These are phyloP conservation scores for Andrographis paniculata DNA, from an alignment of 305 asterid genomes.

Conservation along the genomic window DNA sequence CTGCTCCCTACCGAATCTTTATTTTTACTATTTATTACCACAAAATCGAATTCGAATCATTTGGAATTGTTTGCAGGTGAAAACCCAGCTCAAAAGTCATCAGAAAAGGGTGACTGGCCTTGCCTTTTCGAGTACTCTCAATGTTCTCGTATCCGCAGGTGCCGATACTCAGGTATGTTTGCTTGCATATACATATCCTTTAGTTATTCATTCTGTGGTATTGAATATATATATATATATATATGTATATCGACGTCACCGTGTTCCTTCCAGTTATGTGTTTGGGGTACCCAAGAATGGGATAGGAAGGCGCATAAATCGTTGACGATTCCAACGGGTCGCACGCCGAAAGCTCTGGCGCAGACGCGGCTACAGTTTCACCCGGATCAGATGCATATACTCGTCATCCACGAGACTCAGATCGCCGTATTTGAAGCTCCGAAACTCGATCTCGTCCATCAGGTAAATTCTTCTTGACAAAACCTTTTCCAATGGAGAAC, in stretches of 20 bases:
- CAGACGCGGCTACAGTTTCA: slow-evolving; percentile 89
- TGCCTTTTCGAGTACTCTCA: slow-evolving; percentile 64
- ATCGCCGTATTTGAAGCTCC: slow-evolving; percentile 77
- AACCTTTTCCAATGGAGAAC: slow-evolving; percentile 3
- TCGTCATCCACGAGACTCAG: slow-evolving; percentile 88
- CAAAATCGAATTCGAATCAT: background rate
- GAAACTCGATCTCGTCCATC: slow-evolving; percentile 64
- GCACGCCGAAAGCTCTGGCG: slow-evolving; percentile 47
- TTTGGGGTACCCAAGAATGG: slow-evolving; percentile 86
- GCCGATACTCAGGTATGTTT: slow-evolving; percentile 83
- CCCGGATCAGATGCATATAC: slow-evolving; percentile 79
- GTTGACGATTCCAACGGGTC: slow-evolving; percentile 74
- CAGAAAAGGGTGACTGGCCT: slow-evolving; percentile 81
- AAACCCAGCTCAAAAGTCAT: slow-evolving; percentile 77
- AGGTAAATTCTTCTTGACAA: slow-evolving; percentile 24
- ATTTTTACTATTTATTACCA: background rate
- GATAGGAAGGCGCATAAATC: slow-evolving; percentile 63
- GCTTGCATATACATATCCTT: background rate
- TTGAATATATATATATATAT: background rate
- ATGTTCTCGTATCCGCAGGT: slow-evolving; percentile 74
- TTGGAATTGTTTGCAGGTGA: slow-evolving; percentile 38
- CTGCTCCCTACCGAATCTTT: background rate
- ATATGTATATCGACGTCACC: background rate
- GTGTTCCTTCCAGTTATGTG: slow-evolving; percentile 49
- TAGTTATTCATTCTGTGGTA: background rate